These are phyloP conservation scores for Annulohypoxylon truncatum DNA, from an alignment of 2,329 filamentous ascomycete species.

Conservation along the genomic window DNA sequence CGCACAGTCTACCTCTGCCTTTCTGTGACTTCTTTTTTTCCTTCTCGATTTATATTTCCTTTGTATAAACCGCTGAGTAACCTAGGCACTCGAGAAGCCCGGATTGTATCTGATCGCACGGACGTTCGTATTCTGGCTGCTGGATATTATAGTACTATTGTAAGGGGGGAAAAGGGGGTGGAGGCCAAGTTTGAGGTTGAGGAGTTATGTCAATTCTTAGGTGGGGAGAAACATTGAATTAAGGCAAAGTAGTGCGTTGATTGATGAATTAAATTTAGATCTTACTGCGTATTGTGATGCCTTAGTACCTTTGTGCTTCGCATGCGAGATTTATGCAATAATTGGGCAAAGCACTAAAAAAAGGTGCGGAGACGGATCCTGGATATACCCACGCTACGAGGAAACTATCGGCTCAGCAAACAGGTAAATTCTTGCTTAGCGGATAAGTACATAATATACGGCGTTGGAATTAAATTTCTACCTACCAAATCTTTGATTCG, in stretches of 20 bases:
- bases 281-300: background rate
- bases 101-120: conserved; percentile 26
- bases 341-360: background rate
- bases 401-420: no score
- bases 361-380: background rate
- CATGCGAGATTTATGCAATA: background rate
- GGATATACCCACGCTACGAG: background rate
- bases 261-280: conserved; percentile 20
- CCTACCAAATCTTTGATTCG: no score
- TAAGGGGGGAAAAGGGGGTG: conserved; percentile 32
- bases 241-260: conserved; percentile 10
- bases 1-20: background rate
- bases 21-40: conserved; percentile 1
- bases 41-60: conserved; percentile 1
- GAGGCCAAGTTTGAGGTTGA: conserved; percentile 35
- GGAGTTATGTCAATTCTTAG: conserved; percentile 22
- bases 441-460: background rate
- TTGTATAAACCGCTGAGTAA: background rate
- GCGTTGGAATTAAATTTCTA: no score
- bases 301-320: background rate
- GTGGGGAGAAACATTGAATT: conserved; percentile 20
- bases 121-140: conserved; percentile 27
- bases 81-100: conserved; percentile 12
- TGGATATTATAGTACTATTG: conserved; percentile 15
- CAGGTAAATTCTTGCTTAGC: background rate